Percentiles rank a stretch among this genome's conserved stretches.
Conservation (phyloP, 1,284 basidiomycete genomes). For the Ustilago vetiveriae region DNA sequence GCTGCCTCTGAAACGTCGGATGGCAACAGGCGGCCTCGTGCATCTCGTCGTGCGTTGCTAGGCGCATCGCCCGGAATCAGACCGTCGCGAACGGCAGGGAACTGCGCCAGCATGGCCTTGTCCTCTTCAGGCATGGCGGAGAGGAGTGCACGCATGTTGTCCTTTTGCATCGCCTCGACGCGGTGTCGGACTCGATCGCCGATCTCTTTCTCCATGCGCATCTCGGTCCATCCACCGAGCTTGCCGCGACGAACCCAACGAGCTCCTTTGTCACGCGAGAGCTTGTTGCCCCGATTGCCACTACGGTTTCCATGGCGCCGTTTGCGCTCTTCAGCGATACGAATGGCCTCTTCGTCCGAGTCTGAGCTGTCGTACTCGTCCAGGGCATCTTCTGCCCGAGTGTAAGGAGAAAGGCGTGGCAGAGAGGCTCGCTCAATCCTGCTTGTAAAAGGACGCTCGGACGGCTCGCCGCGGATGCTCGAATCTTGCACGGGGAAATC, state of each 20-base stretch:
- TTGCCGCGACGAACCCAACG: slow-evolving; percentile 64
- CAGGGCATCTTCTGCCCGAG: slow-evolving; percentile 4
- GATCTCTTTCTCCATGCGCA: slow-evolving; percentile 59
- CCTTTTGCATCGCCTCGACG: slow-evolving; percentile 55
- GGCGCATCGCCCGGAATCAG: slow-evolving; percentile 28
- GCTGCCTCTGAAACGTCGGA: slow-evolving; percentile 46
- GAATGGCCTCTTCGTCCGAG: slow-evolving; percentile 49
- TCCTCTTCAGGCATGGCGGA: slow-evolving; percentile 46
- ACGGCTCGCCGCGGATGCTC: slow-evolving; percentile 41
- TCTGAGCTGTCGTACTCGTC: slow-evolving; percentile 33
- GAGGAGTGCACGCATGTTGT: slow-evolving; percentile 52
- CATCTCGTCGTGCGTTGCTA: slow-evolving; percentile 19
- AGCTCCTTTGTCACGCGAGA: slow-evolving; percentile 50
- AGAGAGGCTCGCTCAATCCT: slow-evolving; percentile 36
- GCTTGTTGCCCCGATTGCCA: slow-evolving; percentile 65
- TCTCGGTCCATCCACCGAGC: slow-evolving; percentile 62
- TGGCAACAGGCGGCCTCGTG: slow-evolving; percentile 27
- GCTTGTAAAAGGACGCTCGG: slow-evolving; percentile 32
- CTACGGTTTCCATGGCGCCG: slow-evolving; percentile 37
- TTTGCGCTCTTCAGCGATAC: slow-evolving; percentile 42
- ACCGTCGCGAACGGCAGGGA: slow-evolving; percentile 31
- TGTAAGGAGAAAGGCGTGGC: slow-evolving; percentile 20
- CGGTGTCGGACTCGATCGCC: slow-evolving; percentile 48
- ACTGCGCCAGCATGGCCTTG: slow-evolving; percentile 39
- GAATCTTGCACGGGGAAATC: slow-evolving; percentile 42